Evolutionary conservation across 441 rosid genomes (phyloP).

Genomic region (Euphorbia schlechtendalii): DNA sequence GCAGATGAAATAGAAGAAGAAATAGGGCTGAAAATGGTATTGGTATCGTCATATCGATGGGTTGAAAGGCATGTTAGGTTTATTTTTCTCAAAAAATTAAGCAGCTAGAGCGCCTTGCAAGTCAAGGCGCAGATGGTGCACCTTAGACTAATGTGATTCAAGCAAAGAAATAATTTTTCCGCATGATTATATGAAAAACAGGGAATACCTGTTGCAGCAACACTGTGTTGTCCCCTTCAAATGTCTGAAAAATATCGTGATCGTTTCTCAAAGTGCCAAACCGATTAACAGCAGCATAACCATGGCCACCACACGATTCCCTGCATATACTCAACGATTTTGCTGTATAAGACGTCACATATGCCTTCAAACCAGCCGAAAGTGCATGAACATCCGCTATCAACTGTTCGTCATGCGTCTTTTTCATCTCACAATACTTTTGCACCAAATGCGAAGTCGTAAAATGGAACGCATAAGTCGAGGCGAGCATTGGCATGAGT

Average conservation of each 20-base stretch:
- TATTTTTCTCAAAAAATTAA: too few relatives aligned
- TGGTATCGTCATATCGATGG: too few relatives aligned
- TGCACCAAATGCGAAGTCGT: slow-evolving; percentile 67
- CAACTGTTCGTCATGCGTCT: slow-evolving; percentile 68
- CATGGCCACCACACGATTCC: slow-evolving; percentile 99
- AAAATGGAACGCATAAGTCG: slow-evolving; percentile 90
- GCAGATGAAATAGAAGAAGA: too few relatives aligned
- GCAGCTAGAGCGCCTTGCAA: too few relatives aligned
- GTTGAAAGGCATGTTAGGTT: too few relatives aligned
- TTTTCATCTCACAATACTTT: slow-evolving; percentile 84
- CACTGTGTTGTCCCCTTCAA: slow-evolving; percentile 99
- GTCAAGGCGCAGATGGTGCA: too few relatives aligned
- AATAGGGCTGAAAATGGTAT: too few relatives aligned
- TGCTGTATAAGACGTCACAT: slow-evolving; percentile 86
- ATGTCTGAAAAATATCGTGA: slow-evolving; percentile 97
- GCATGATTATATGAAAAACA: neutral
- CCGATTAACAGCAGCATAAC: slow-evolving; percentile 96
- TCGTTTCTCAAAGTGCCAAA: slow-evolving; percentile 95
- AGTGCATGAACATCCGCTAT: slow-evolving; percentile 89
- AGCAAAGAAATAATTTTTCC: too few relatives aligned
- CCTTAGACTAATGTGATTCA: too few relatives aligned
- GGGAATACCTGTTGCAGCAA: slow-evolving; percentile 80
- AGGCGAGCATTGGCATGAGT: slow-evolving; percentile 98
- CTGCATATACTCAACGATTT: slow-evolving; percentile 81
- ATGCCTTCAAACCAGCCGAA: slow-evolving; percentile 93